A percentile compares a stretch with the other conserved stretches of the same genome.
Conservation (phyloP, 305 asterid genomes). For the Fraxinus nigra region DNA sequence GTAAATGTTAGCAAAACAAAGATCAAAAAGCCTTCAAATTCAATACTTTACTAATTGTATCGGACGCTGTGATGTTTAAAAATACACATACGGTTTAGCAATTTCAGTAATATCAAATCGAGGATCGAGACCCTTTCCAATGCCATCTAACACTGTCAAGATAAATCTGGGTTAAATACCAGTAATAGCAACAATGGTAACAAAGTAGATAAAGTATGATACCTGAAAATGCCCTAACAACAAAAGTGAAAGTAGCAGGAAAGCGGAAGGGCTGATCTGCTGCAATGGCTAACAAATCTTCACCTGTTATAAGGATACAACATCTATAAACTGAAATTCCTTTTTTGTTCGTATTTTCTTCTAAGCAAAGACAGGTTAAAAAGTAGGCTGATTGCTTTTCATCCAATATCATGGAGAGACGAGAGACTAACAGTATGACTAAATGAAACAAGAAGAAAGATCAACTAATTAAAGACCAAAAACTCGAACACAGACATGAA, state of each 20-base stretch:
- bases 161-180: slow-evolving; percentile 18
- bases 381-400: not conserved
- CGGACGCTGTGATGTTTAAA: not conserved
- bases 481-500: not conserved
- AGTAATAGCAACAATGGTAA: slow-evolving; percentile 8
- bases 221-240: slow-evolving; percentile 94
- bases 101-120: slow-evolving; percentile 98
- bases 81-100: slow-evolving; percentile 81
- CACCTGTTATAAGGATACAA: slow-evolving; percentile 51
- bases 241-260: slow-evolving; percentile 98
- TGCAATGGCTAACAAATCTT: slow-evolving; percentile 85
- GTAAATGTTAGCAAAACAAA: slow-evolving; percentile 16
- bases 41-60: not conserved
- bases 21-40: not conserved
- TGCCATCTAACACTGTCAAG: slow-evolving; percentile 85
- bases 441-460: not conserved
- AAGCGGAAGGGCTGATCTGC: slow-evolving; percentile 98
- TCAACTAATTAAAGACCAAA: not conserved
- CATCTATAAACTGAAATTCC: not conserved
- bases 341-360: not conserved
- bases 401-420: not conserved
- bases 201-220: slow-evolving; percentile 10
- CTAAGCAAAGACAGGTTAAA: not conserved
- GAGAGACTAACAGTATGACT: not conserved
- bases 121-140: slow-evolving; percentile 97